Base-by-base conservation (phyloP, 2,329 filamentous ascomycete genomes). In the Alternaria postmessia region DNA sequence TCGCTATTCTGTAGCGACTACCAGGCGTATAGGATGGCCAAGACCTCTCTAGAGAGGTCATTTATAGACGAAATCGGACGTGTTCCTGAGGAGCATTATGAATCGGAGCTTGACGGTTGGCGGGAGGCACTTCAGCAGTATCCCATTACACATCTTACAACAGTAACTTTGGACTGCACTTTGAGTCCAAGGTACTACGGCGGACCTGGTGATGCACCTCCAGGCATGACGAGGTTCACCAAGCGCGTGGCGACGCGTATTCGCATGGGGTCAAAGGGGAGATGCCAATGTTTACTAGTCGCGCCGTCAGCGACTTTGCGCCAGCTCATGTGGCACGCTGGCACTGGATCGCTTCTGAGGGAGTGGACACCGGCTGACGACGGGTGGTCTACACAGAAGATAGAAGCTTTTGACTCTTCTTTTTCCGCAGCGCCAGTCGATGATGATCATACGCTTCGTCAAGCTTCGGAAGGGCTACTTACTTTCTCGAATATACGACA, bases 221-320 rank as follows among this genome's bases (percentile, higher is more conserved):
- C 49, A 12, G n/a, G 49, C 22, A 38, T 51, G 36, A 39, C 30
- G 16, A 39, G 32, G 22, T 51, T 51, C 34, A 38, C 36, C 39
- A 41, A 41, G 9, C 49, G 49, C 28, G n/a, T 51, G 16, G 34
- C 49, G 2, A 51, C 18, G 49, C 49, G 49, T 1, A 41, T 51
- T 30, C 49, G 49, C 26, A 51, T 51, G 36, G 36, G 26, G n/a
- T 41, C 49, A 41, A 41, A 51, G 49, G 49, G 49, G 12, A 41
- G 12, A 41, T 51, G 49, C 18, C 34, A 51, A 11, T 39, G 34
- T 11, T 30, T 51, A 51, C 22, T 51, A n/a, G 49, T 51, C 22
- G 49, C 49, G 22, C 49, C 36, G 49, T 32, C 36, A 16, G n/a
- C 22, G 14, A 51, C 34, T 11, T 26, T 51, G 34, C 34, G 34